A percentile compares a stretch with the other conserved stretches of the same genome.
phyloP scores from a whole-genome alignment of 2,329 filamentous ascomycete species.

The Nemania sp. region DNA sequence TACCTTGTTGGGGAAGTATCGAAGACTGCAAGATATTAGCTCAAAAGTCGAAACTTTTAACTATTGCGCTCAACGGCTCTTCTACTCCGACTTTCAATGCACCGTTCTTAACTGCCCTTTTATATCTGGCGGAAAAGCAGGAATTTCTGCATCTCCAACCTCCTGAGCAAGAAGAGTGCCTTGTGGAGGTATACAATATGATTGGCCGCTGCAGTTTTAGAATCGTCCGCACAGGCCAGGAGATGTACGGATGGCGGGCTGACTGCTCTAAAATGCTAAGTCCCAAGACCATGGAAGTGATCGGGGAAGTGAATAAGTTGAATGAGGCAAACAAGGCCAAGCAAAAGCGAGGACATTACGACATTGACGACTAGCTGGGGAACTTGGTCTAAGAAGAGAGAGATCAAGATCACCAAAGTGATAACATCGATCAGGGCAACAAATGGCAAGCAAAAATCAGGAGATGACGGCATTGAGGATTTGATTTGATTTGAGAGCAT shows the following conservation, averaged over 20 bases:
- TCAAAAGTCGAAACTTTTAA: not conserved
- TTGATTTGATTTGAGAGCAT: no score
- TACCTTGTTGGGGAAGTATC: not conserved
- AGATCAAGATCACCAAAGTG: no score
- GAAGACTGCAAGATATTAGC: not conserved
- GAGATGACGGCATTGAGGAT: no score
- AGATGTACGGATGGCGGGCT: conserved; percentile 21
- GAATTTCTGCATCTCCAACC: conserved; percentile 18
- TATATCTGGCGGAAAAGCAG: conserved; percentile 19
- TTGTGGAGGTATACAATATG: conserved; percentile 24
- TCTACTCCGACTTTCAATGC: not conserved
- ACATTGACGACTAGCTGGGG: no score
- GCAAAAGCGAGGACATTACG: no score
- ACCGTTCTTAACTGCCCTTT: conserved; percentile 9
- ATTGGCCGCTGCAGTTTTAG: conserved; percentile 8
- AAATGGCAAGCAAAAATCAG: no score
- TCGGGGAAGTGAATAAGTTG: no score
- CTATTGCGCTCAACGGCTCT: not conserved
- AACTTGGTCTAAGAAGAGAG: no score
- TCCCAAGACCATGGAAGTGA: conserved; percentile 21
- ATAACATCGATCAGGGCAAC: no score
- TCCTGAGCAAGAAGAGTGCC: conserved; percentile 22
- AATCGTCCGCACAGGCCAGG: conserved; percentile 18
- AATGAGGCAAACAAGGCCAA: no score
- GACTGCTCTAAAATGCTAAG: conserved; percentile 8